Evolutionary conservation across 371 early-diverging fungal genomes (phyloP).

Genomic region (Mucor indicus): DNA sequence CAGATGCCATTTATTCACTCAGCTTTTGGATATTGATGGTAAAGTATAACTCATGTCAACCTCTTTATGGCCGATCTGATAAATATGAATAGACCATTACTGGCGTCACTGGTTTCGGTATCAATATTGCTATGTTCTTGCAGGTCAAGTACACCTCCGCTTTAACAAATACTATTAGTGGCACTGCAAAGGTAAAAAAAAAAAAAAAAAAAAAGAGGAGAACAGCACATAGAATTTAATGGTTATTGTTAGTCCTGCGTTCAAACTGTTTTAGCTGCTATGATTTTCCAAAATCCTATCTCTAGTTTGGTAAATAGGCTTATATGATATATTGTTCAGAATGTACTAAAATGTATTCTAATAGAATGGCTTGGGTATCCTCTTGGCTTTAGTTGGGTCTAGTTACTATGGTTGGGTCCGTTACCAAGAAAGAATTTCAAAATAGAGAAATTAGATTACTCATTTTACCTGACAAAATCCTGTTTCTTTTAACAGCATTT

Average conservation of each 20-base stretch:
- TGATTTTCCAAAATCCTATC: slow-evolving; percentile 69
- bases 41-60: no score
- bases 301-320: slow-evolving; percentile 57
- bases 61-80: no score
- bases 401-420: slow-evolving; percentile 70
- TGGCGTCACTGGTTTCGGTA: slow-evolving; percentile 70
- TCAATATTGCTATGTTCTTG: slow-evolving; percentile 76
- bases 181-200: slow-evolving; percentile 69
- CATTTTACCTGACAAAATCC: no score
- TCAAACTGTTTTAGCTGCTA: slow-evolving; percentile 66
- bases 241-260: slow-evolving; percentile 52
- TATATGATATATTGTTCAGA: no score
- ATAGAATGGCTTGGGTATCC: slow-evolving; percentile 69
- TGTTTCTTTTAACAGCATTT: no score
- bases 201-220: no score
- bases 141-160: slow-evolving; percentile 77
- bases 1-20: slow-evolving; percentile 46
- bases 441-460: no score
- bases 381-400: slow-evolving; percentile 65
- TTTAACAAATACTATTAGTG: slow-evolving; percentile 72
- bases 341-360: no score
- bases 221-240: background rate
- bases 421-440: slow-evolving; percentile 59
- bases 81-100: slow-evolving; percentile 65
- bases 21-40: slow-evolving; percentile 69